Base-by-base conservation (phyloP, 2,329 filamentous ascomycete species). In the Mycosphaerella arachidis region DNA sequence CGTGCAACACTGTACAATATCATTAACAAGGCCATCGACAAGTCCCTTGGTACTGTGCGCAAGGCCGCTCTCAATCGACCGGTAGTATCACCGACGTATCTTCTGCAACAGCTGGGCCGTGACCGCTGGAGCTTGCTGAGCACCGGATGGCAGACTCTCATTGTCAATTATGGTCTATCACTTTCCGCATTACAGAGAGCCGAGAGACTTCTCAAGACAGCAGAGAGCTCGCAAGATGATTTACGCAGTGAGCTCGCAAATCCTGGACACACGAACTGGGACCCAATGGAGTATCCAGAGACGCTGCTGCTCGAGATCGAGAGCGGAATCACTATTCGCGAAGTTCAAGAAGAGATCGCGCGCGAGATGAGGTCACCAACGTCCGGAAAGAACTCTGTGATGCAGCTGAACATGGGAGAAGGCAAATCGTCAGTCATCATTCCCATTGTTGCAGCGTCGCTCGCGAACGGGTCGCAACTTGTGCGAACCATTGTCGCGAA, bases 391-490 rank as follows among this genome's bases (percentile, higher is more conserved):
- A 88, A 86, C 63, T 70, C 78, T 0, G 80, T 86, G 0, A 81
- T 89, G 75, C 86, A 89, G 66, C 71, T 90, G 1, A 89, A 88
- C 63, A 90, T 90, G 86, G 87, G 87, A 0, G 82, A 88, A 67
- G 87, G 87, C 0, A 90, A 90, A 63, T 85, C 85, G 0, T 87
- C 86, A 0, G 83, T 89, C 1, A 90, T 92, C 53, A 78, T 87
- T 0, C 87, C 87, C 0, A 85, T 89, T 40, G 81, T 87, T 0
- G 82, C 82, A 0, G 73, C 81, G 0, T 63, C 69, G 0, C 66
- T 79, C 3, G 73, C 77, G 3, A 62, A 78, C 58, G 73, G 73
- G 46, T 68, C 71, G 0, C 71, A 76, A 0, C 72, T 89, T 0
- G 77, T 79, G 0, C 74, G 86, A 1, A 71, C 87, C 0, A 68